Base-by-base conservation (phyloP, 192 early-diverging fungal species). In the Podila horticola region DNA sequence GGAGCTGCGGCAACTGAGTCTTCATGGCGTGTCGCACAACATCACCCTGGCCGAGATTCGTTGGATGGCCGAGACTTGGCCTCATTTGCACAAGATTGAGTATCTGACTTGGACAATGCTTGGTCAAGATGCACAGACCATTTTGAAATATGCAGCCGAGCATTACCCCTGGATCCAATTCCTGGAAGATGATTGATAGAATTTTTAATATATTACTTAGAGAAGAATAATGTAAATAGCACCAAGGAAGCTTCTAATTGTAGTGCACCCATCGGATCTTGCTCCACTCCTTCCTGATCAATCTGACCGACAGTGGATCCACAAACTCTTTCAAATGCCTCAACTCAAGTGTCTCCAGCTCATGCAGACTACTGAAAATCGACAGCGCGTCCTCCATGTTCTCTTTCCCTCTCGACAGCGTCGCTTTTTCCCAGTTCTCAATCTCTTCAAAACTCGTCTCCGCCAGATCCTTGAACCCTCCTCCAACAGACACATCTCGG, bases 61-160 rank as follows among this genome's bases (percentile, higher is more conserved):
- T 15, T 76, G 74, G 74, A 76, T 76, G 60, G 62, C 29, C 30
- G 51, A 66, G 58, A 62, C 33, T 22, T 76, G 74, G 74, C 74
- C 63, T 5, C 69, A 65, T 26, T 45, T 76, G 20, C 26, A 6
- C 5, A 19, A 19, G 15, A 66, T 76, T 12, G 63, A 69, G 52
- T 55, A 55, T 26, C 5, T 55, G 6, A 2, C 20, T 11, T 10
- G 10, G 5, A 24, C 20, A 9, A 55, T 55, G 52, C 0, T 0
- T n/a, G 52, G 8, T 10, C n/a, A 55, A 2, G 24, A 26, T 5
- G 52, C 24, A 2, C 24, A 22, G n/a, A 17, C 8, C 8, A 55
- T 55, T 26, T 6, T 55, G 1, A 9, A 55, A 22, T 55, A 55
- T 24, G n/a, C 24, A 10, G 52, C n/a, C 20, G 10, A 55, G 52